Base-by-base conservation (phyloP, 1,284 basidiomycete genomes). In the Ceratobasidium papillatum region DNA sequence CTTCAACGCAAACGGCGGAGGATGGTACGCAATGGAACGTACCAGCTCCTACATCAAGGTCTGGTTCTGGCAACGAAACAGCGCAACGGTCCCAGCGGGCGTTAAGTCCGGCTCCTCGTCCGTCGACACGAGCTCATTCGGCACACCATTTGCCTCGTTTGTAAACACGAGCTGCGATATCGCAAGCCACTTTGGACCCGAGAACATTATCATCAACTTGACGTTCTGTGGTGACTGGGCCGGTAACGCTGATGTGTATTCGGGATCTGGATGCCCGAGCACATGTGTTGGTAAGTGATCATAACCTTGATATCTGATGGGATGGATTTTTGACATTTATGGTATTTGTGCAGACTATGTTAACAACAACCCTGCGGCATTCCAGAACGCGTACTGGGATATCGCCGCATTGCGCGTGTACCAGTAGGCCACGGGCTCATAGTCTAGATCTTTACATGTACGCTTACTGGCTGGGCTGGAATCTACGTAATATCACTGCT, bases 1-100 rank as follows among this genome's bases (percentile, higher is more conserved):
- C 2, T 91, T 91, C 82, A 91, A 92, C 79, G 77, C 78, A 17
- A 84, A 84, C 41, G 88, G 89, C 17, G 91, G 91, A 43, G 90
- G 90, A 78, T 91, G 87, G 85, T 87, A 84, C 80, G 88, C 86
- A 0, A 81, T 88, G 76, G 87, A 90, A 77, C 84, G 87, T 49
- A 88, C 85, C 1, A 76, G 80, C 22, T 78, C 80, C 3, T 85
- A 81, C 78, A 85, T 89, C 79, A 87, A 85, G 74, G 82, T 89
- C 52, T 90, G 88, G 88, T 90, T 89, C 82, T 90, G 88, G 88
- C 78, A 85, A 1, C 83, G 87, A 61, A 79, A 80, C 58, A 82
- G 80, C 19, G 77, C 80, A 0, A 81, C 78, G 52, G 83, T 88
- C 22, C 89, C 89, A 0, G 77, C 78, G 0, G 86, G 87, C 71